Evolutionary conservation across 176 grass and related monocot genomes (phyloP), one percentile per base, ranked within the genome.

Genomic region (Rhipidocladum racemiflorum): DNA sequence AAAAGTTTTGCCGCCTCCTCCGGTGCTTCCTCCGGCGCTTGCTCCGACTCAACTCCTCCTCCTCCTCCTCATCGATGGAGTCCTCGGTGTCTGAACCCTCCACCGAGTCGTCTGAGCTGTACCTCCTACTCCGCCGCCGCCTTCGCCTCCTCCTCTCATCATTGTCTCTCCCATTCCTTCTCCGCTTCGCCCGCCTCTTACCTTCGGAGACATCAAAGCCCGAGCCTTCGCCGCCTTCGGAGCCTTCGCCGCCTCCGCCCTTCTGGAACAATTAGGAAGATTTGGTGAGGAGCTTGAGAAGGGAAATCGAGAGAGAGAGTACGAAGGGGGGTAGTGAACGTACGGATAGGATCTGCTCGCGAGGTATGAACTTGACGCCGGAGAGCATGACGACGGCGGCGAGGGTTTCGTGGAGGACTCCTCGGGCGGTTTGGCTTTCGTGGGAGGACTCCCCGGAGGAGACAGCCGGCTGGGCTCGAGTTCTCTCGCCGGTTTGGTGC

Each of bases 361-460:
- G 89, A 3, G 92, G 89, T 6, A 94, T 68, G 0, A 94, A 71
- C 35, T 91, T 94, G 7, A 84, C 81, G 28, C 92, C 92, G 5
- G 86, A 72, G 1, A 94, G 79, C 91, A 94, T 94, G 72, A 23
- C 45, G 16, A 6, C 35, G 29, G 16, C 48, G 9, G 61, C 44
- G 20, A 29, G 73, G 71, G 64, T 13, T 76, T 34, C 23, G 13
- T 9, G 7, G n/a, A n/a, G n/a, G n/a, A n/a, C n/a, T n/a, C n/a
- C n/a, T n/a, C n/a, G n/a, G n/a, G n/a, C n/a, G n/a, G n/a, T n/a
- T n/a, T n/a, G n/a, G n/a, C n/a, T n/a, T n/a, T n/a, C n/a, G n/a
- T n/a, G n/a, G n/a, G n/a, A n/a, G n/a, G n/a, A n/a, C n/a, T n/a
- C n/a, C n/a, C n/a, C n/a, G 24, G 16, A 25, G 49, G 24, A 0